Evolutionary conservation across 768 basidiomycete species (phyloP).

Genomic region (Phanerodontia chrysosporium): DNA sequence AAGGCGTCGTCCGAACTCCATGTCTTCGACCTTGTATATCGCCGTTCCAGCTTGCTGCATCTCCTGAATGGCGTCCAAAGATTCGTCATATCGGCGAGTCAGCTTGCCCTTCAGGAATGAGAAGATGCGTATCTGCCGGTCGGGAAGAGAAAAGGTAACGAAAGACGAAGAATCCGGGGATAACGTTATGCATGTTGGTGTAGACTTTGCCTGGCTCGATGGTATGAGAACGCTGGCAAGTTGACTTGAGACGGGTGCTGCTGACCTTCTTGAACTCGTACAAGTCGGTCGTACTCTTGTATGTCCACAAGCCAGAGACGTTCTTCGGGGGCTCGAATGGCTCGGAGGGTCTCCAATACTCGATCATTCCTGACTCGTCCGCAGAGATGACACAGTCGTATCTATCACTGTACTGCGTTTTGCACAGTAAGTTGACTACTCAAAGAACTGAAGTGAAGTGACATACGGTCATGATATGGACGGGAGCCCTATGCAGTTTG

Average conservation of each 20-base stretch:
- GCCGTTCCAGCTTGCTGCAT: conserved; percentile 99
- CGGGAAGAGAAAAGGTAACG: conserved; percentile 89
- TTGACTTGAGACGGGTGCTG: neutral
- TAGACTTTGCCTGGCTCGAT: conserved; percentile 71
- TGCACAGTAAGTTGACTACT: neutral
- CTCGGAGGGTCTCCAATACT: conserved; percentile 92
- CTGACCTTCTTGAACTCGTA: conserved; percentile 97
- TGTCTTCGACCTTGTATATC: conserved; percentile 89
- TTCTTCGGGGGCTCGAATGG: conserved; percentile 83
- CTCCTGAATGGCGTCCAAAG: conserved; percentile 86
- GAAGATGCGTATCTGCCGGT: conserved; percentile 92
- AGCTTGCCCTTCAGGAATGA: conserved; percentile 87
- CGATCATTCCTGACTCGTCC: conserved; percentile 91
- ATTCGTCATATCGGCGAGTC: conserved; percentile 92
- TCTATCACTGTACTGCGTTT: conserved; percentile 78
- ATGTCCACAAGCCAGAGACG: conserved; percentile 79
- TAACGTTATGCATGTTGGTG: conserved; percentile 86
- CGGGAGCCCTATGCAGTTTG: conserved; percentile 80
- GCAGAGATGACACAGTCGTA: conserved; percentile 92
- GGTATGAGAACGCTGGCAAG: neutral
- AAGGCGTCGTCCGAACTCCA: conserved; percentile 98
- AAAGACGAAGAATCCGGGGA: conserved; percentile 89
- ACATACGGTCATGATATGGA: conserved; percentile 78
- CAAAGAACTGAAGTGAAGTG: neutral
- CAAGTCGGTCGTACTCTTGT: conserved; percentile 86